Base-by-base conservation (phyloP, 148 eudicot species). In the Simmondsia chinensis region DNA sequence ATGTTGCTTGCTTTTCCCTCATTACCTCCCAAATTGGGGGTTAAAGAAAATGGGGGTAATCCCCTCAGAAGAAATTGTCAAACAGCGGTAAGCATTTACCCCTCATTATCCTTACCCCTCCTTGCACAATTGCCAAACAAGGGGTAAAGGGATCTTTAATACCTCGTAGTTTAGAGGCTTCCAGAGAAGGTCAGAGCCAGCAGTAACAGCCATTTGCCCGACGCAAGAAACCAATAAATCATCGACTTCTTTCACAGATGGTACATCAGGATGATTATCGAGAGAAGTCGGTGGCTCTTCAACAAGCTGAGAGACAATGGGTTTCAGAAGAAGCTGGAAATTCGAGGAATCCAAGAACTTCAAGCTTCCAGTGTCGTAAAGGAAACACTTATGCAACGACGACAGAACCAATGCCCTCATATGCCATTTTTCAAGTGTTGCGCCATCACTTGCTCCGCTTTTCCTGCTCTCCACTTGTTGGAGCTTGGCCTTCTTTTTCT, bases 171-270 rank as follows among this genome's bases (percentile, higher is more conserved):
- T 91, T 36, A 91, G 70, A 21, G 93, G 80, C 64, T 85, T 91
- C 95, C 97, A 91, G 25, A 85, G 65, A 44, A 85, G 94, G 68
- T 91, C 97, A 42, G 80, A 69, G 31, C 86, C 97, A 15, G 95
- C 77, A 49, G 94, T 59, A 48, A 85, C 73, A 52, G 97, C 97
- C 97, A 91, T 82, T 64, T 82, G 95, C 54, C 97, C 97, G 59
- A 82, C 48, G 59, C 95, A 91, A 38, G 55, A 56, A 48, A 91
- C 79, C 63, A 91, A 68, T 50, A 79, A 36, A 57, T 79, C 75
- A 64, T 85, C 95, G 15, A 85, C 85, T 54, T 91, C 95, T 32
- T 59, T 32, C 33, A 64, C 61, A 18, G 85, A 73, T 19, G 95
- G 83, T 21, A 85, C 30, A 19, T 67, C 60, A n/a, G 74, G 43